Base-by-base conservation (phyloP, 1,284 basidiomycete species). In the Cutaneotrichosporon spelunceum region DNA sequence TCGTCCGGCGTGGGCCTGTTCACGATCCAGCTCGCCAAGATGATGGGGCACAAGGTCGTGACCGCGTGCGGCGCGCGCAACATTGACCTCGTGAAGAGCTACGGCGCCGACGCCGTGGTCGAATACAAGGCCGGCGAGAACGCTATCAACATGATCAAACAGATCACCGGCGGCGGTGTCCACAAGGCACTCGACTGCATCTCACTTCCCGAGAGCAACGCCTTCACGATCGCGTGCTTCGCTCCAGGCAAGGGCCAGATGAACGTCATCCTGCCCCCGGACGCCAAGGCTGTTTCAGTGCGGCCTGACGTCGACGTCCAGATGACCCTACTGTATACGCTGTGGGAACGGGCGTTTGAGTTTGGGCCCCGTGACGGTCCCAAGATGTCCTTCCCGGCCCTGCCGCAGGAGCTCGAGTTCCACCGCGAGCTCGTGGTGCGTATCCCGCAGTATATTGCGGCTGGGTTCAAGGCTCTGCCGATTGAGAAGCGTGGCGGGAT, bases 1-100 rank as follows among this genome's bases (percentile, higher is more conserved):
- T 73, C 81, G 11, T 77, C 79, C 7, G 71, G 78, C 13, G 80
- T 82, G 44, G 82, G 82, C 0, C 69, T 81, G 45, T 83, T 77
- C 68, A 79, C 80, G 2, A 66, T 83, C 44, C 82, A 82, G 65
- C 72, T 83, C 53, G 80, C 79, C 44, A 79, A 79, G 65, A 60
- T 75, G 9, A 67, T 80, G 0, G 82, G 82, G 8, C 80, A 80
- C 72, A 76, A 76, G 54, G 80, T 83, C 52, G 72, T 79, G 53
- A 72, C 80, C 1, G 78, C 79, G 16, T 72, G 78, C 45, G 81
- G 80, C 8, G 76, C 79, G 8, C 73, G 73, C 55, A 81, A 82
- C 66, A 74, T 70, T 59, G 78, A 77, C 11, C 71, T 81, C 7
- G 68, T 82, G 61, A 79, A 79, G 66, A 64, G 68, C 10, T 75